Base-by-base conservation (phyloP, 306 rosid species). In the Corylus avellana region DNA sequence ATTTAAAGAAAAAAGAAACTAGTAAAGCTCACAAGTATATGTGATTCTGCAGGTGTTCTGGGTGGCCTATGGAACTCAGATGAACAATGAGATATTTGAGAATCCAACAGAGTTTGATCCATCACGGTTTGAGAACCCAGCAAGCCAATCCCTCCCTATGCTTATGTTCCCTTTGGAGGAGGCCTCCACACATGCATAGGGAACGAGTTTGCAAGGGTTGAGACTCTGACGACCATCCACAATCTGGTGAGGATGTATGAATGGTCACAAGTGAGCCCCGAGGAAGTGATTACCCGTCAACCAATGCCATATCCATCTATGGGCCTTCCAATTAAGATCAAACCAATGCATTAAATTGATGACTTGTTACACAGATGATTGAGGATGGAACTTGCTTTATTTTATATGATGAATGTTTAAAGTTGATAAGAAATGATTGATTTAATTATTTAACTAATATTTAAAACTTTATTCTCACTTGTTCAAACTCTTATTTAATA, bases 311-410 rank as follows among this genome's bases (percentile, higher is more conserved):
- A 63, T 74, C 89, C 92, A 57, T 78, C 87, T 22, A 51, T 80
- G 85, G 89, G 89, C 72, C 90, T 85, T 72, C 87, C 85, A 70
- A 71, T 89, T 78, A 83, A 85, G 79, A 85, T 89, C 75, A 85
- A 83, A 81, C 79, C 77, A 10, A 86, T 58, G 44, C 27, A 7
- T 32, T 48, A 11, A 4, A 12, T 62, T 32, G 35, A 32, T 32
- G 25, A 32, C 35, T 32, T 32, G 2, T 32, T 32, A 32, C 35
- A 32, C 3, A 2, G 2, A 3, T 32, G 35, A 32, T 32, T 32
- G 35, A 32, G 35, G 35, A 32, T 32, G 35, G 0, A 32, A 32
- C 35, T 32, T 32, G 35, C 35, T 32, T 32, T 32, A 32, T 32
- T 32, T 1, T 32, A 32, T 32, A 32, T 32, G 35, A 32, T 32